Evolutionary conservation across 371 early-diverging fungal genomes (phyloP), one percentile per base, ranked within the genome.

Genomic region (Apophysomyces ossiformis): DNA sequence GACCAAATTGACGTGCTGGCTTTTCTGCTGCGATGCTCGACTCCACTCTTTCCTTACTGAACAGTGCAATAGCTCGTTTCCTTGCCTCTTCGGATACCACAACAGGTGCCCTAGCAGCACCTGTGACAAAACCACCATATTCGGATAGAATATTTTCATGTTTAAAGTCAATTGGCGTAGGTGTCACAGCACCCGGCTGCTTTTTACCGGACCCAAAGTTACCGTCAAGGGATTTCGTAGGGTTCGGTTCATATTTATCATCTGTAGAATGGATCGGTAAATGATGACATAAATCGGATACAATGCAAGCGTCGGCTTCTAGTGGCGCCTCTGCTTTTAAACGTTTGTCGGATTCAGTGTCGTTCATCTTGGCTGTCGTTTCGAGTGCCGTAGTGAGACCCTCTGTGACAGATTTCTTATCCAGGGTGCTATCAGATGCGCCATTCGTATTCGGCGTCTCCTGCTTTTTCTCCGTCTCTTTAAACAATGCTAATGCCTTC

Each of bases 51-150:
- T 69, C 67, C 11, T 50, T 11, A 37, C 66, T 67, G 21, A 79
- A 66, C 12, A 75, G 12, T 0, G 65, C 45, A 1, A 71, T 39
- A 16, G 79, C 79, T 60, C 64, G 70, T 64, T 60, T 58, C 47
- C 68, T 78, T 7, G 75, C 71, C 44, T 65, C 65, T 9, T 54
- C 63, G 7, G 76, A 75, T 35, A 75, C 69, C 4, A 44, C 38
- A 2, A 67, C 61, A 4, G 36, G 35, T 7, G 60, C 50, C 15
- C 59, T 63, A 26, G 67, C 58, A 16, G 38, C 65, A 9, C 63
- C 74, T 21, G 43, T 72, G 9, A 39, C 59, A 47, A 79, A 71
- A 15, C 78, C 78, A 8, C 73, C 76, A 65, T 65, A 75, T 15
- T 67, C 32, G 1, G 65, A 58, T 7, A 74, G 18, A 2, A 66